Evolutionary conservation across 306 rosid species (phyloP).

Genomic region (Betula pendula): DNA sequence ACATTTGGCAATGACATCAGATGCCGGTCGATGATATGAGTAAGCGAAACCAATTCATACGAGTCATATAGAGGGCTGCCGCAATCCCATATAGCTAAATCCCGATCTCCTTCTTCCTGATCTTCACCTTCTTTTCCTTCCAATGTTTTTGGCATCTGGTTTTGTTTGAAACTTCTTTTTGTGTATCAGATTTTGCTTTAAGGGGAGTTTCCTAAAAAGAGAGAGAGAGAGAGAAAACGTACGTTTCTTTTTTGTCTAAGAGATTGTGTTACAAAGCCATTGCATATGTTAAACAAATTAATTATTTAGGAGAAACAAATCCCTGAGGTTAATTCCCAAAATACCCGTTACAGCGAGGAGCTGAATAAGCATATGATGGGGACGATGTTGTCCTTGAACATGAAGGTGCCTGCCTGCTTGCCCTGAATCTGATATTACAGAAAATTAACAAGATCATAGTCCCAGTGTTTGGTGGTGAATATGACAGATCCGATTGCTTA

Average conservation of each 20-base stretch:
- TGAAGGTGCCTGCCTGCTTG: constrained; percentile 27
- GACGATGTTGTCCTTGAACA: constrained; percentile 5
- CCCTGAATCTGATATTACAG: background rate
- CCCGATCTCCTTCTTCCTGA: constrained; percentile 15
- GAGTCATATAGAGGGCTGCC: constrained; percentile 87
- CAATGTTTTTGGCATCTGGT: constrained; percentile 37
- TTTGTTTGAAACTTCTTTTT: background rate
- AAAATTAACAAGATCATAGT: constrained; percentile 16
- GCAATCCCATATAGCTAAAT: constrained; percentile 71
- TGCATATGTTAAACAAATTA: background rate
- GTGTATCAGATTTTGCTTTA: background rate
- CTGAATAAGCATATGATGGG: constrained; percentile 33
- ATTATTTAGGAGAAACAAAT: background rate
- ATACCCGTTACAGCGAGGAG: background rate
- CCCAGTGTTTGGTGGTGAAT: constrained; percentile 33
- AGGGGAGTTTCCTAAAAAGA: background rate
- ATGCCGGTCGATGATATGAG: constrained; percentile 67
- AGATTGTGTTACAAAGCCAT: constrained; percentile 2
- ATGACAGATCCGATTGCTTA: constrained; percentile 44
- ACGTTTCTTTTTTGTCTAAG: background rate
- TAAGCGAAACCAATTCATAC: constrained; percentile 57
- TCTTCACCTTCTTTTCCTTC: constrained; percentile 23
- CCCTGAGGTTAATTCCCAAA: constrained; percentile 27
- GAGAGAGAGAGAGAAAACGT: background rate
- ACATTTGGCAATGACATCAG: constrained; percentile 53